Base-by-base conservation (phyloP, 805 yeast genomes). In the Maudiozyma serrabonitensis region DNA sequence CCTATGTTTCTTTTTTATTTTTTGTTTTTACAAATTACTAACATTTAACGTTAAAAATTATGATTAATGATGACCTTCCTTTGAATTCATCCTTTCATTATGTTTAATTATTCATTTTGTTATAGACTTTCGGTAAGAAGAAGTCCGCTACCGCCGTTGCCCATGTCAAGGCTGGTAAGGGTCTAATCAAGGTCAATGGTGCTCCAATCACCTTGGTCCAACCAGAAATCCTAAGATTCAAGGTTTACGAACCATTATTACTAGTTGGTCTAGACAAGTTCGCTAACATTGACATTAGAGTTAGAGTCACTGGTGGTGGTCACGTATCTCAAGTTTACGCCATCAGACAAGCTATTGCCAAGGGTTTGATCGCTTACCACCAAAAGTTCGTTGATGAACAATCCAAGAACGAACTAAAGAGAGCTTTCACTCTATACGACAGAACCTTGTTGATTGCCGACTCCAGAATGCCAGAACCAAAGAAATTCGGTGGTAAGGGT, bases 401-500 rank as follows among this genome's bases (percentile, higher is more conserved):
- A 75, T 86, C 96, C 69, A 93, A 93, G 87, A 91, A 91, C 81
- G 98, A 91, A 81, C 84, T 93, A 75, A 93, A 93, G 95, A 90
- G 89, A 81, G 84, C 95, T 69, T 88, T 90, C 80, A 82, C 91
- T 63, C 72, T 95, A 70, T 95, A 90, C 84, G 99, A 93, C 91
- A 90, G 96, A 84, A 88, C 98, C 75, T 85, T 93, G 75, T 85
- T 93, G 80, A 93, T 93, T 76, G 98, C 99, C 69, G 99, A 93
- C 78, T 81, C 97, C 69, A 89, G 99, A 87, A 91, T 95, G 85
- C 84, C 90, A 85, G 99, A 93, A 83, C 99, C 99, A 84, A 93
- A 93, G 97, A 93, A 93, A 84, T 93, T 93, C 82, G 99, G 99
- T 83, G 99, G 99, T 84, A 95, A 95, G 78, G 99, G 99, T 87